Conservation (phyloP, 1,139 yeast species). For the Suhomyces kunorum region DNA sequence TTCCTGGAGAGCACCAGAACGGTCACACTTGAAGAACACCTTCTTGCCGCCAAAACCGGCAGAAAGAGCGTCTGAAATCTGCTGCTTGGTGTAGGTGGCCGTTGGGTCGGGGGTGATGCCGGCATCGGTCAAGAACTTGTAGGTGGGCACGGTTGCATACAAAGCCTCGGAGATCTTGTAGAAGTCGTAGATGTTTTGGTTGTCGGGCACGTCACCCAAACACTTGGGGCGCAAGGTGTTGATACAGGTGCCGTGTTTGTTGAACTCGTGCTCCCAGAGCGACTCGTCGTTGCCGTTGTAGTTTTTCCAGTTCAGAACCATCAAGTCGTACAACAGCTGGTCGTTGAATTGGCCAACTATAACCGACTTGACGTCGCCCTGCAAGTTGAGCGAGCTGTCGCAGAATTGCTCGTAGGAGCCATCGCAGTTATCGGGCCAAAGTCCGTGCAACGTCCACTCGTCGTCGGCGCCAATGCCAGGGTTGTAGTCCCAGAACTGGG, state of each 20-base stretch:
- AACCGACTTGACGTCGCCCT: constrained; percentile 44
- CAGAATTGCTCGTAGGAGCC: constrained; percentile 76
- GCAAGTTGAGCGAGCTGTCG: constrained; percentile 55
- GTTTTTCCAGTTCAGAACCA: constrained; percentile 75
- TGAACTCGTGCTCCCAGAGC: constrained; percentile 91
- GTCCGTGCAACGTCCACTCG: constrained; percentile 79
- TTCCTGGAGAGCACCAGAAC: constrained; percentile 69
- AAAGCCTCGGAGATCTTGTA: constrained; percentile 65
- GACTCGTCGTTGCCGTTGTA: constrained; percentile 69
- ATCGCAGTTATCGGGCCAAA: constrained; percentile 83
- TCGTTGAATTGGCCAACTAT: constrained; percentile 52
- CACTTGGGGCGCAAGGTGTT: constrained; percentile 75
- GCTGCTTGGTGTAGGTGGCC: constrained; percentile 61
- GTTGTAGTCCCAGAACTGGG: constrained; percentile 92
- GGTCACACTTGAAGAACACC: constrained; percentile 74
- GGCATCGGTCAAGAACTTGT: constrained; percentile 59
- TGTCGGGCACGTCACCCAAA: constrained; percentile 44
- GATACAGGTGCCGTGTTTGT: constrained; percentile 94
- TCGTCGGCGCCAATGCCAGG: constrained; percentile 76
- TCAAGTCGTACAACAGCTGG: constrained; percentile 52
- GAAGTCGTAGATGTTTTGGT: constrained; percentile 77
- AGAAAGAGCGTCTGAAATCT: constrained; percentile 64
- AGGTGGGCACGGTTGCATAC: constrained; percentile 69
- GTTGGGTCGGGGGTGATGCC: constrained; percentile 70
- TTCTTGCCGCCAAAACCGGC: constrained; percentile 57